These are phyloP conservation scores for Tulasnella sp. DNA, from an alignment of 768 basidiomycete genomes.

Conservation along the genomic window DNA sequence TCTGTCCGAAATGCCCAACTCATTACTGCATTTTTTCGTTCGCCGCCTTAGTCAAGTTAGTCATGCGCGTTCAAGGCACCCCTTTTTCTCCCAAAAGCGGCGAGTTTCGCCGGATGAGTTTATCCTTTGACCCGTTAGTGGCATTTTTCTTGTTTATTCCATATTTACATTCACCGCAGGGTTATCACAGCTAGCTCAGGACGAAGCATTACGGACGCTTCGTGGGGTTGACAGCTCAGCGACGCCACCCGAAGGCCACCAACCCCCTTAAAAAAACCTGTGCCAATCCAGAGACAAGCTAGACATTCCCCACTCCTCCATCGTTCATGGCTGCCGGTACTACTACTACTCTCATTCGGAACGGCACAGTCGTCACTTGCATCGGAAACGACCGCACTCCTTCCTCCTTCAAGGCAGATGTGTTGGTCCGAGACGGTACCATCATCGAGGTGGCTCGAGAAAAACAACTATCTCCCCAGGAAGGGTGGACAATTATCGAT, in stretches of 20 bases:
- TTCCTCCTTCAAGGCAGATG: conserved; percentile 10
- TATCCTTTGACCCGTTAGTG: background rate
- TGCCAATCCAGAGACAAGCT: background rate
- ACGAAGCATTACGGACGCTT: background rate
- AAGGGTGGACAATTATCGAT: conserved; percentile 8
- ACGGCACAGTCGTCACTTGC: conserved; percentile 24
- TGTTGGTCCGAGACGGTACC: conserved; percentile 4
- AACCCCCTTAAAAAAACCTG: background rate
- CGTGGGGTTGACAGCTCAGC: background rate
- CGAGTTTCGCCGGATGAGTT: background rate
- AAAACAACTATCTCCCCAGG: background rate
- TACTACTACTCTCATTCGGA: conserved; percentile 11
- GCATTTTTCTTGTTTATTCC: background rate
- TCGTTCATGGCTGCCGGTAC: background rate
- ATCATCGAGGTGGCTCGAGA: background rate
- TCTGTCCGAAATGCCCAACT: background rate
- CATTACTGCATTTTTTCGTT: background rate
- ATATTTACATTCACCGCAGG: background rate
- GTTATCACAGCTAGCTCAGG: background rate
- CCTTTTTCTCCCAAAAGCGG: background rate
- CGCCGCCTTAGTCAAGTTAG: background rate
- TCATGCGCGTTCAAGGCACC: background rate
- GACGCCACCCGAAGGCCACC: background rate
- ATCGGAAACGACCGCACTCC: background rate
- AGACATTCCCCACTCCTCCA: background rate